A percentile compares a stretch with the other conserved stretches of the same genome.
These are phyloP conservation scores for Posidonia australis DNA, from an alignment of 106 monocot genomes.

Conservation along the genomic window DNA sequence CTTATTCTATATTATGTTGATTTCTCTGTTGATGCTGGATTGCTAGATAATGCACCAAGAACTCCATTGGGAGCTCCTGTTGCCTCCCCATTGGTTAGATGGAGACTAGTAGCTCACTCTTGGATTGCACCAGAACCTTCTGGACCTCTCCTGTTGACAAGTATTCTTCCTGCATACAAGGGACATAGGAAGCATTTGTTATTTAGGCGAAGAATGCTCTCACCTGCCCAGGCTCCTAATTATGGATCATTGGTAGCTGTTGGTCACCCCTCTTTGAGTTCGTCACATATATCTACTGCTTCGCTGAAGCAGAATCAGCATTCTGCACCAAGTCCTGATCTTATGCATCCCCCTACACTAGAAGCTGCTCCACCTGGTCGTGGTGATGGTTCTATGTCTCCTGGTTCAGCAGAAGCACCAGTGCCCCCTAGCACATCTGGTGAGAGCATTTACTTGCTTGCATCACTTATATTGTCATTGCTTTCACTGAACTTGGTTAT, in stretches of 20 bases:
- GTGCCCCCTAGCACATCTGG: constrained; percentile 45
- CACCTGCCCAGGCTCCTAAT: constrained; percentile 11
- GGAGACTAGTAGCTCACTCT: constrained; percentile 17
- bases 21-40: constrained; percentile 16
- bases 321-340: constrained; percentile 15
- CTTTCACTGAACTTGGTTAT: neutral
- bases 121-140: constrained; percentile 1
- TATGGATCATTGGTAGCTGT: constrained; percentile 12
- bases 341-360: constrained; percentile 24
- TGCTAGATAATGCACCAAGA: constrained; percentile 9
- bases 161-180: constrained; percentile 12
- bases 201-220: neutral
- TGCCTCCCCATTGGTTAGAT: constrained; percentile 18
- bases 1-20: constrained; percentile 21
- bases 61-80: constrained; percentile 11
- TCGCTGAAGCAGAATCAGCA: constrained; percentile 7
- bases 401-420: constrained; percentile 42
- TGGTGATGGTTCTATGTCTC: constrained; percentile 36
- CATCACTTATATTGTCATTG: neutral
- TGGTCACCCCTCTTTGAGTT: constrained; percentile 17
- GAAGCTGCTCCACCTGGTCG: constrained; percentile 22
- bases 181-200: constrained; percentile 16
- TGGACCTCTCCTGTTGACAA: constrained; percentile 4
- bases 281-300: constrained; percentile 13
- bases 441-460: constrained; percentile 8